These are phyloP conservation scores for Plicaturopsis crispa DNA, from an alignment of 768 basidiomycete species.

Conservation along the genomic window DNA sequence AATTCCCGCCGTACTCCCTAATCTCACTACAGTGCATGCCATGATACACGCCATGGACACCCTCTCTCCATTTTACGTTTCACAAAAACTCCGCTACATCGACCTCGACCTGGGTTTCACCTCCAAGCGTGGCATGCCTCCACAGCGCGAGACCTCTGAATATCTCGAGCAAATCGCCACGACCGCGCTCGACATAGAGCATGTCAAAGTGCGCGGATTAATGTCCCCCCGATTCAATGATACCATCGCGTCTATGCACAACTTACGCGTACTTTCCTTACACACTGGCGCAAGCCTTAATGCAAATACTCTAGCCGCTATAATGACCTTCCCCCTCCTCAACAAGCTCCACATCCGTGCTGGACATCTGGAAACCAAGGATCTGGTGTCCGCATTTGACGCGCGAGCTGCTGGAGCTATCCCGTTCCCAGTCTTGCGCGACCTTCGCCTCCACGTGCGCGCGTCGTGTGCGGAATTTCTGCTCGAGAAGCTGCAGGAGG, in stretches of 20 bases:
- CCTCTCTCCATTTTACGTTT: background rate
- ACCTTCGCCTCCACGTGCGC: background rate
- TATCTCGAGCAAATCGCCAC: background rate
- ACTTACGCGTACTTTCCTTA: slow-evolving; percentile 11
- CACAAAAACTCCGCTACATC: background rate
- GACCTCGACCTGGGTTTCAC: background rate
- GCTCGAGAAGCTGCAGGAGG: background rate
- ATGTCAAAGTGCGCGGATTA: slow-evolving; percentile 8
- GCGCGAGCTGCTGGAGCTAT: background rate
- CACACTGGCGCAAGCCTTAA: slow-evolving; percentile 8
- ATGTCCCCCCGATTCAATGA: slow-evolving; percentile 6
- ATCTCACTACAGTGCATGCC: background rate
- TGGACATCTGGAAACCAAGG: slow-evolving; percentile 9
- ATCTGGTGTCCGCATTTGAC: slow-evolving; percentile 5
- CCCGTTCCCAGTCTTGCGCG: background rate
- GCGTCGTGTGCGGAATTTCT: background rate
- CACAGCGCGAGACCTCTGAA: background rate
- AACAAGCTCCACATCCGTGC: slow-evolving; percentile 13
- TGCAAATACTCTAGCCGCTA: slow-evolving; percentile 9
- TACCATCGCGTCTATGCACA: slow-evolving; percentile 5
- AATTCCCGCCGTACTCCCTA: background rate
- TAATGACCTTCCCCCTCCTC: slow-evolving; percentile 12
- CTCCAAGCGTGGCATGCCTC: background rate
- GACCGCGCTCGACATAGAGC: background rate
- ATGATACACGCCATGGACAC: background rate